phyloP scores from a whole-genome alignment of 1,284 basidiomycete genomes.

The Rhodotorula sp. region DNA sequence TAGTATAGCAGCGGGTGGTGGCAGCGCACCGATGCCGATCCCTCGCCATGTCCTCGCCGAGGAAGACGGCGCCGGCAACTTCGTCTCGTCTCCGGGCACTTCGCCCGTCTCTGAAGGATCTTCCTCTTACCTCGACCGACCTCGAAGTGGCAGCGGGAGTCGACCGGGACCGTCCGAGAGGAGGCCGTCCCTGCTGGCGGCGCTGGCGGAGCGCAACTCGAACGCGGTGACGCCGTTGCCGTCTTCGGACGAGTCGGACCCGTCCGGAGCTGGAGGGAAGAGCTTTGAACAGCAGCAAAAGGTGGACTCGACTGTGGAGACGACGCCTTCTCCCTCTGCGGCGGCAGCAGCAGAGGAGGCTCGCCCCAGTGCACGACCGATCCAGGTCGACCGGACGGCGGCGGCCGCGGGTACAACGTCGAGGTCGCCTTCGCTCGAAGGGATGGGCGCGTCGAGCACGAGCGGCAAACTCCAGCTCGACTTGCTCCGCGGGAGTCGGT shows the following conservation, averaged over 20 bases:
- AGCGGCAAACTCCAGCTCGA: constrained; percentile 33
- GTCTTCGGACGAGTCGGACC: background rate
- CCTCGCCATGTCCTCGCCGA: constrained; percentile 1
- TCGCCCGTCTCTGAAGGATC: background rate
- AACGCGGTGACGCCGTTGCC: constrained; percentile 25
- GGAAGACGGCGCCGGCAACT: background rate
- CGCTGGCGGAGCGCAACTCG: constrained; percentile 3
- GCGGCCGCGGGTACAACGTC: background rate
- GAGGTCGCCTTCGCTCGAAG: background rate
- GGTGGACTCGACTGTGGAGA: too few species aligned
- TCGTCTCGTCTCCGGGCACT: background rate
- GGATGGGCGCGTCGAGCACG: constrained; percentile 11
- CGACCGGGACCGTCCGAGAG: background rate
- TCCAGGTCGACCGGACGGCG: background rate
- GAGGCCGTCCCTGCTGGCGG: constrained; percentile 2
- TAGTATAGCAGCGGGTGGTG: background rate
- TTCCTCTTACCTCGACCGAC: background rate
- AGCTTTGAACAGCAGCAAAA: too few species aligned
- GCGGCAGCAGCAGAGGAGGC: background rate
- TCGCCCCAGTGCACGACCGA: background rate
- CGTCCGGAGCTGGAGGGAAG: too few species aligned
- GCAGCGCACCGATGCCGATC: background rate
- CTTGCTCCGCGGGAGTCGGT: constrained; percentile 27
- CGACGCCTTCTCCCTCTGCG: background rate
- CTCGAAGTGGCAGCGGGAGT: background rate